Percentiles rank a stretch among this genome's conserved stretches.
These are phyloP conservation scores for Conticribra guillardii DNA, from an alignment of 108 stramenopile genomes.

Conservation along the genomic window DNA sequence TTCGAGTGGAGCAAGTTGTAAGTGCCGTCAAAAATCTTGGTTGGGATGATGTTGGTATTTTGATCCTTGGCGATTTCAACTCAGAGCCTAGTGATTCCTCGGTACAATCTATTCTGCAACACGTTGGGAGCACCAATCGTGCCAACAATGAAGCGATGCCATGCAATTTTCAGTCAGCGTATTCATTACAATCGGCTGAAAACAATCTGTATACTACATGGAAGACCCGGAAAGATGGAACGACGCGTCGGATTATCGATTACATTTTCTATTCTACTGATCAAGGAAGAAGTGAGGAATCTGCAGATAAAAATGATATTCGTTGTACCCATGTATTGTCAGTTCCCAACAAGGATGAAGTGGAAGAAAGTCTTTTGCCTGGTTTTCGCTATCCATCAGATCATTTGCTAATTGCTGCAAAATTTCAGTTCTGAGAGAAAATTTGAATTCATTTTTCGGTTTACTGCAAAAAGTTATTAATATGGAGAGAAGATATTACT, in stretches of 20 bases:
- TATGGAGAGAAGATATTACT: too few relatives aligned
- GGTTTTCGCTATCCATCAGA: conserved; percentile 57
- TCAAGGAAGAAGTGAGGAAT: not conserved
- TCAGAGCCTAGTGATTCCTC: conserved; percentile 36
- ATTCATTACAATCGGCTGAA: conserved; percentile 13
- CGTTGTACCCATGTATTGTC: conserved; percentile 21
- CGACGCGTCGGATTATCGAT: conserved; percentile 52
- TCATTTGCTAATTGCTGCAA: conserved; percentile 58
- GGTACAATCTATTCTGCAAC: not conserved
- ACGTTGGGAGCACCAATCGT: not conserved
- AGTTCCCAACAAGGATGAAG: conserved; percentile 31
- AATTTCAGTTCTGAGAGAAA: conserved; percentile 33
- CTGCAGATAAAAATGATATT: not conserved
- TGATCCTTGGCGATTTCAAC: conserved; percentile 66
- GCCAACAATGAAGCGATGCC: not conserved
- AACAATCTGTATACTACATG: conserved; percentile 47
- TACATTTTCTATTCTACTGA: conserved; percentile 51
- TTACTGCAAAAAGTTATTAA: too few relatives aligned
- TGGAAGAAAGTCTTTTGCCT: conserved; percentile 39
- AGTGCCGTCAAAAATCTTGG: not conserved
- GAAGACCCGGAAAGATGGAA: conserved; percentile 51
- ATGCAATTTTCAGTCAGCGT: conserved; percentile 35
- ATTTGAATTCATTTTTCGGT: not conserved
- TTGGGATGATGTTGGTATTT: conserved; percentile 16
- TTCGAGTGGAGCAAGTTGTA: conserved; percentile 20